phyloP scores from a whole-genome alignment of 2,329 filamentous ascomycete genomes.

The Daldinia sp. region DNA sequence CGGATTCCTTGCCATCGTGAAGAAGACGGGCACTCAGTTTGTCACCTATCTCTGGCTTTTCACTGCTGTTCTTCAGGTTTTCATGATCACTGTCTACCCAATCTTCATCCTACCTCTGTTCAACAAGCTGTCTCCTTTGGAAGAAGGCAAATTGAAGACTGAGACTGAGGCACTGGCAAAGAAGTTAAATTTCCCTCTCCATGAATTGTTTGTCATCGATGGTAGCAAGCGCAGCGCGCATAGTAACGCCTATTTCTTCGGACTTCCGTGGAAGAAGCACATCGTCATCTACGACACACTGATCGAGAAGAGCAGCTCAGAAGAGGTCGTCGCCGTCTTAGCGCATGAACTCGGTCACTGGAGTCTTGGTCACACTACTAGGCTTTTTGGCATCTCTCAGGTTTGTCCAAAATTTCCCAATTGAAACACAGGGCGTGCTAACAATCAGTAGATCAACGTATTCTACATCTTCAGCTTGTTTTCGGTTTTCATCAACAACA shows the following conservation, averaged over 20 bases:
- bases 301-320: conserved; percentile 91
- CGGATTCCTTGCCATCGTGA: conserved; percentile 92
- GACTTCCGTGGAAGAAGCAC: conserved; percentile 99
- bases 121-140: conserved; percentile 95
- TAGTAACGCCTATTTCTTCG: conserved; percentile 96
- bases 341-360: conserved; percentile 98
- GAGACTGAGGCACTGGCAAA: conserved; percentile 86
- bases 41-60: conserved; percentile 99
- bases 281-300: conserved; percentile 99
- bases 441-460: conserved; percentile 77
- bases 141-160: conserved; percentile 88
- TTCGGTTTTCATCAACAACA: conserved; percentile 97
- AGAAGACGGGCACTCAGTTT: conserved; percentile 92
- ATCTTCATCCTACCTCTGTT: conserved; percentile 94
- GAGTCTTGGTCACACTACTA: conserved; percentile 94
- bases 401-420: conserved; percentile 58
- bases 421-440: conserved; percentile 39
- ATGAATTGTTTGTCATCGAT: conserved; percentile 94
- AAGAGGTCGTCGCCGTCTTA: conserved; percentile 94
- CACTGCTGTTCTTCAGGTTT: conserved; percentile 87
- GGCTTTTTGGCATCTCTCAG: conserved; percentile 87
- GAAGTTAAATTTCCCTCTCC: conserved; percentile 89
- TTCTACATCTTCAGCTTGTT: conserved; percentile 98
- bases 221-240: conserved; percentile 89
- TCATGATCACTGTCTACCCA: conserved; percentile 96